A percentile compares a stretch with the other conserved stretches of the same genome.
Conservation (phyloP, 2,329 filamentous ascomycete genomes). For the Trichoderma harzianum region DNA sequence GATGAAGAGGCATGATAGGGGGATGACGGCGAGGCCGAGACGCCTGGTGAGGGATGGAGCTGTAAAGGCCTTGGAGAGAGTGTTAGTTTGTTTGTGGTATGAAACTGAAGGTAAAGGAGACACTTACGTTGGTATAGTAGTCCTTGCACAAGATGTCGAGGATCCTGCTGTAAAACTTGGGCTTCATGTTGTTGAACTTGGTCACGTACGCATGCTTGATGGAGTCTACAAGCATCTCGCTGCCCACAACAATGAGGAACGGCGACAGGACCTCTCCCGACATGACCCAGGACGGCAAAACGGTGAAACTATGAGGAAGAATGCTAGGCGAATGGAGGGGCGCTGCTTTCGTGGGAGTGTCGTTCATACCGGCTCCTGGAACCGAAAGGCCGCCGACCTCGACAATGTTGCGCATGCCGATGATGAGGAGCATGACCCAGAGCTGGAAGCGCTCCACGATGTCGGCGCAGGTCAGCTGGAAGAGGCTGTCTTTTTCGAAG, state of each 20-base stretch:
- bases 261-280: constrained; percentile 87
- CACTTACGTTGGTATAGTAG: constrained; percentile 82
- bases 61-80: constrained; percentile 63
- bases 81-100: background rate
- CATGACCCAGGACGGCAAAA: constrained; percentile 73
- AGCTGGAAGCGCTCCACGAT: constrained; percentile 96
- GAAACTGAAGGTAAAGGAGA: too few species aligned
- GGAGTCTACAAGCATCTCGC: constrained; percentile 95
- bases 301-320: constrained; percentile 84
- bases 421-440: constrained; percentile 96
- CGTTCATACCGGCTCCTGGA: constrained; percentile 45
- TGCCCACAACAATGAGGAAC: constrained; percentile 89
- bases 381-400: constrained; percentile 84
- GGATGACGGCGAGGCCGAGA: constrained; percentile 86
- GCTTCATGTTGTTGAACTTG: constrained; percentile 97
- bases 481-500: constrained; percentile 96
- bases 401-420: constrained; percentile 92
- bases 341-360: constrained; percentile 51
- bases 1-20: constrained; percentile 91
- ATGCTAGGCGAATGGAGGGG: constrained; percentile 69
- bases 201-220: constrained; percentile 97
- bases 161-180: constrained; percentile 82
- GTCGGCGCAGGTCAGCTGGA: constrained; percentile 94
- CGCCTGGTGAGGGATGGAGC: constrained; percentile 87
- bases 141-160: constrained; percentile 94